Evolutionary conservation across 352 stramenopile genomes (phyloP).

Genomic region (Bremia lactucae): DNA sequence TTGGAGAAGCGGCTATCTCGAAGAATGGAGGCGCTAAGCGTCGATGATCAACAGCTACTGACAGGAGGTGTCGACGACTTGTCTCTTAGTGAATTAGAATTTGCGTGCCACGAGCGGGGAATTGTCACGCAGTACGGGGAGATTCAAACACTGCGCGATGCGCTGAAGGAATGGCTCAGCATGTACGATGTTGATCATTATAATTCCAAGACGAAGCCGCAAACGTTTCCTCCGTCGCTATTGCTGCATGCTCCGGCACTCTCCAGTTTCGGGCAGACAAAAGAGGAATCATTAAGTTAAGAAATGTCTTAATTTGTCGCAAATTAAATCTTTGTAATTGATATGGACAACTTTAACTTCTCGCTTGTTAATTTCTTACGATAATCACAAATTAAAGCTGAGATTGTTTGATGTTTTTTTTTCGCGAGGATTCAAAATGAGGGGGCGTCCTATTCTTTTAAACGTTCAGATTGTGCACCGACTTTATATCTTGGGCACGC

Average conservation of each 20-base stretch:
- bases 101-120: slow-evolving; percentile 73
- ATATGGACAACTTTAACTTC: no score
- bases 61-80: slow-evolving; percentile 58
- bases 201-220: slow-evolving; percentile 13
- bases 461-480: no score
- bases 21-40: slow-evolving; percentile 47
- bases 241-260: slow-evolving; percentile 67
- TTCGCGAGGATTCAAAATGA: no score
- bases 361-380: no score
- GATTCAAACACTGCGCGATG: slow-evolving; percentile 36
- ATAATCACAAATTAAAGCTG: no score
- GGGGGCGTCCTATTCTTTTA: no score
- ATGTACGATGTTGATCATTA: slow-evolving; percentile 63
- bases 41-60: slow-evolving; percentile 67
- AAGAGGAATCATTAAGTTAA: neutral
- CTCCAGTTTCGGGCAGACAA: slow-evolving; percentile 22
- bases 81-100: slow-evolving; percentile 71
- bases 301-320: no score
- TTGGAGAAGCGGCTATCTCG: slow-evolving; percentile 41
- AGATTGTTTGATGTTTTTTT: no score
- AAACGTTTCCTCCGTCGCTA: slow-evolving; percentile 40
- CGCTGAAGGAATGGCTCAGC: slow-evolving; percentile 56
- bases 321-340: no score
- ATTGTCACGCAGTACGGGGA: slow-evolving; percentile 61
- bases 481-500: no score